Percentiles rank a stretch among this genome's conserved stretches.
Evolutionary conservation across 1,284 basidiomycete genomes (phyloP).

Genomic region (Cutaneotrichosporon daszewskae): DNA sequence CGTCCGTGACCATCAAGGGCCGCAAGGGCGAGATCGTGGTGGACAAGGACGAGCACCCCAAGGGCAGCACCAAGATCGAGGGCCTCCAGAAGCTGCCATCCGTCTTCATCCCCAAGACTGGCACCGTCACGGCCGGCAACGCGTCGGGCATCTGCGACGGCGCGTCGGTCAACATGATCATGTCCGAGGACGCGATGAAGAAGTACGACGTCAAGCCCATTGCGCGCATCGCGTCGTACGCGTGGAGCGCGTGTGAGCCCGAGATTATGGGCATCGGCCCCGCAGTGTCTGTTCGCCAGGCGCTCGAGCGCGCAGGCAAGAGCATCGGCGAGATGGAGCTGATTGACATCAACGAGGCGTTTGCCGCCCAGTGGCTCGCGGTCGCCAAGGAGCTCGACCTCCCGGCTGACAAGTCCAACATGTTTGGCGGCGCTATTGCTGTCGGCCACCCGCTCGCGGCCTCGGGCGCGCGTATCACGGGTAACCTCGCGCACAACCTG

Average conservation of each 20-base stretch:
- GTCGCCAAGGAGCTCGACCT: slow-evolving; percentile 54
- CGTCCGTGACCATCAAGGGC: slow-evolving; percentile 86
- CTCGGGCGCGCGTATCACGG: slow-evolving; percentile 52
- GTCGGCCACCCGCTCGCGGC: slow-evolving; percentile 55
- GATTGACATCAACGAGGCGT: slow-evolving; percentile 57
- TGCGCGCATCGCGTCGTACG: slow-evolving; percentile 51
- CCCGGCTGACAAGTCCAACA: slow-evolving; percentile 53
- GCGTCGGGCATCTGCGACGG: slow-evolving; percentile 55
- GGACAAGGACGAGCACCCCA: slow-evolving; percentile 53
- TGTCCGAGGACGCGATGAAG: slow-evolving; percentile 50
- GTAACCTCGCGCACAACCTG: slow-evolving; percentile 54
- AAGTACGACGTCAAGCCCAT: slow-evolving; percentile 51
- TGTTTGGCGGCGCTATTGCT: slow-evolving; percentile 52
- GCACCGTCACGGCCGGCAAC: slow-evolving; percentile 54
- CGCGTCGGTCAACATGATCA: slow-evolving; percentile 54
- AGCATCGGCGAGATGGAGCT: slow-evolving; percentile 52
- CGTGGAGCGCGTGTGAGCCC: slow-evolving; percentile 54
- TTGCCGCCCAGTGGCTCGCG: slow-evolving; percentile 54
- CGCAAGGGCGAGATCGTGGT: slow-evolving; percentile 48
- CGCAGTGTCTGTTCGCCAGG: slow-evolving; percentile 42
- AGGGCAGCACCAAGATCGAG: slow-evolving; percentile 49
- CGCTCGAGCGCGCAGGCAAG: slow-evolving; percentile 33
- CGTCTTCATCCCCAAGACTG: slow-evolving; percentile 53
- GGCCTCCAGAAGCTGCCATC: slow-evolving; percentile 50
- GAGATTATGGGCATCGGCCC: slow-evolving; percentile 57